Evolutionary conservation across 169 alveolate species (phyloP), one percentile per base, ranked within the genome.

Genomic region (Eimeria necatrix): DNA sequence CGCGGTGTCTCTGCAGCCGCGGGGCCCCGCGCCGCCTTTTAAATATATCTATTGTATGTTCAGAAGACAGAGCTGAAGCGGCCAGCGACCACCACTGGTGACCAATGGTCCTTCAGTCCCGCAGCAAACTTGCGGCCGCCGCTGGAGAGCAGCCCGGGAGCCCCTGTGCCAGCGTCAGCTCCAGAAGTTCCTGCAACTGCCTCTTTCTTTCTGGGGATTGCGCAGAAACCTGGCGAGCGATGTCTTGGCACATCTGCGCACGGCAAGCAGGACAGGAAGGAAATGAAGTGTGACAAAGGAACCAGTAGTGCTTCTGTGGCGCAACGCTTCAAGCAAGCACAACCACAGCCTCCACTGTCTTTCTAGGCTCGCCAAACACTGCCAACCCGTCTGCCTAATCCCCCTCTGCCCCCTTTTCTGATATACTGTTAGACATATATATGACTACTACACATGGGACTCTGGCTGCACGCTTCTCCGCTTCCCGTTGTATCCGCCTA

Each of bases 121-220:
- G 41, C 78, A 68, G 78, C 78, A 68, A 8, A 10, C 53, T 73
- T 0, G 49, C 84, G 8, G 84, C 84, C n/a, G 49, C 49, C 24
- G 84, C 84, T 73, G 84, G n/a, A 41, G 84, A 16, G 84, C 49
- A 41, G 20, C 53, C 53, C 14, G 84, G 59, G n/a, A 73, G 8
- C 20, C 59, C n/a, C 16, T 12, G 52, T n/a, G 53, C 49, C 16
- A 73, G 84, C 10, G 84, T 10, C 84, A 24, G 16, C 53, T 73
- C 84, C 22, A 73, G 53, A 7, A 73, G 53, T 7, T 24, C 14
- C 53, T 24, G 20, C 53, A 73, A 7, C n/a, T 12, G 84, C 7
- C 48, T 26, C 49, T 7, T 12, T 26, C 84, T 46, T 8, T 22
- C 49, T 12, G 59, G 59, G 26, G 59, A 7, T 10, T 26, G 56